Base-by-base conservation (phyloP, 2,329 filamentous ascomycete genomes). In the Stylonectria norvegica region DNA sequence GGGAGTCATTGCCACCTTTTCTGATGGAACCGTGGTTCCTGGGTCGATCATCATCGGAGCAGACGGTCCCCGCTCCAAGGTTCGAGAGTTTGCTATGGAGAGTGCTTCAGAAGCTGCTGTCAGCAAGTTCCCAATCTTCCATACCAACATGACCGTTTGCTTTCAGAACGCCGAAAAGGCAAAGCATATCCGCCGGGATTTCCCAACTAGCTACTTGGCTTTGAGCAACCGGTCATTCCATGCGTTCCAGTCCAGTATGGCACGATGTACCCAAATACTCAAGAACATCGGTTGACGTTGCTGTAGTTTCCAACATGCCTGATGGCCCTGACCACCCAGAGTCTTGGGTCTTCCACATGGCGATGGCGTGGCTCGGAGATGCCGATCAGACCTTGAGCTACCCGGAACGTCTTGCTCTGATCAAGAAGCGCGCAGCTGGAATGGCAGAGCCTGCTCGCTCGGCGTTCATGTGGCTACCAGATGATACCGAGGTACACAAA, bases 121-220 rank as follows among this genome's bases (percentile, higher is more conserved):
- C 12, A 50, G 43, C 40, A 53, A 47, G 31, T 53, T 53, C 14
- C 50, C 50, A 33, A 53, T 53, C 22, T 53, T 53, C 41, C 50
- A 53, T 8, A 53, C 50, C 8, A 53, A 53, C 37, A 53, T 53
- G 50, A 53, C 49, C 0, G 50, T 53, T 19, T 53, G 50, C 32
- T 53, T 41, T 31, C 20, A 48, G 3, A 49, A 53, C 20, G 48
- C 48, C 5, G 47, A 52, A n/a, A 53, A 53, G 33, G 50, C 50
- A 5, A 35, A 36, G 16, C 44, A 40, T 20, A 36, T 53, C n/a
- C 36, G 50, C 2, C 34, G 32, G 14, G 42, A 52, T 3, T 50
- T 44, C 20, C 48, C 50, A 1, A 53, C 50, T 2, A 53, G 50
- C 25, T 53, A 52, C 15, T 15, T 53, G 17, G 50, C 50, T n/a